Percentiles rank a stretch among this genome's conserved stretches.
Conservation (phyloP, 139 green algal genomes). For the Prasinococcaceae sp. region DNA sequence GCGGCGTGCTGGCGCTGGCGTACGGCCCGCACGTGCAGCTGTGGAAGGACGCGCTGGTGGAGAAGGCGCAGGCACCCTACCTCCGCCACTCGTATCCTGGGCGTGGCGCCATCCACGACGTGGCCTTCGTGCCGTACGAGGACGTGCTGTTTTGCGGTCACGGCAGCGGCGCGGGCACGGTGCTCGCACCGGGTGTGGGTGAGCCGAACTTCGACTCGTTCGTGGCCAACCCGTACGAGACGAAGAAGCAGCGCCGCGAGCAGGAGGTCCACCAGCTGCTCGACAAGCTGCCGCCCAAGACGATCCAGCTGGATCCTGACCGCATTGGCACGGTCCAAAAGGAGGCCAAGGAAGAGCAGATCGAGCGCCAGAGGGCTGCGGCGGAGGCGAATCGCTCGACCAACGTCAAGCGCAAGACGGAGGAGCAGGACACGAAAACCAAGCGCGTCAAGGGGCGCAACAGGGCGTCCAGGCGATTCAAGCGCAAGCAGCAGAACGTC, state of each 20-base stretch:
- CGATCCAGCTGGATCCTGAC: conserved; percentile 84
- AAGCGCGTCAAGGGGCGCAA: no score
- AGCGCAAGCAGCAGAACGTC: no score
- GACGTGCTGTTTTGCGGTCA: conserved; percentile 77
- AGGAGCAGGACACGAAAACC: no score
- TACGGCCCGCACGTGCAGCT: conserved; percentile 39
- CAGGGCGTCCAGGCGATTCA: no score
- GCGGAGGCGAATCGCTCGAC: no score
- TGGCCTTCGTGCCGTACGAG: conserved; percentile 89
- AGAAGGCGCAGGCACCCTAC: conserved; percentile 76
- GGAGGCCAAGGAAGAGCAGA: conserved; percentile 59
- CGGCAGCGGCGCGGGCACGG: conserved; percentile 23
- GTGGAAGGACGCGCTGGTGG: conserved; percentile 51
- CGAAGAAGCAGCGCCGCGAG: conserved; percentile 59
- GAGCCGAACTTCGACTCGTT: conserved; percentile 96
- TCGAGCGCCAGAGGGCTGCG: no score
- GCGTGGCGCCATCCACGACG: conserved; percentile 6
- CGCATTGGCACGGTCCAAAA: conserved; percentile 53
- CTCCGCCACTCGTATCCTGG: conserved; percentile 50
- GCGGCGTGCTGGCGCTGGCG: conserved; percentile 70
- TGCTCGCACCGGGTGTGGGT: conserved; percentile 84
- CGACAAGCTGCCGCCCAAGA: conserved; percentile 92
- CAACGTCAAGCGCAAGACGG: no score
- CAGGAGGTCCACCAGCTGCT: conserved; percentile 78
- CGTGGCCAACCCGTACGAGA: conserved; percentile 82